Evolutionary conservation across 306 rosid species (phyloP).

Genomic region (Cicer chorassanicum): DNA sequence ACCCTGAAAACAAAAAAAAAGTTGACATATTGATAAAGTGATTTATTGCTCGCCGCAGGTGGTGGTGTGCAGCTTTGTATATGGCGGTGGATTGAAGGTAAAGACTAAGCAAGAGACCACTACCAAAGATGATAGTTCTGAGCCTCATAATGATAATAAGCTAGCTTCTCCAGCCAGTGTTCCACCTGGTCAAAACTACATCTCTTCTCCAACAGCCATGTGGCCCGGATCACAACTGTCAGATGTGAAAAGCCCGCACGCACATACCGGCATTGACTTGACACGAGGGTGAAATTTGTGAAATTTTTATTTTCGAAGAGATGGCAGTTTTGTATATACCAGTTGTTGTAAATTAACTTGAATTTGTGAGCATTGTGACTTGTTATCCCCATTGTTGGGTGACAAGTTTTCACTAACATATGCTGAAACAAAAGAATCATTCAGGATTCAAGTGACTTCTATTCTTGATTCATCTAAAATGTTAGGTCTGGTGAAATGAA

Average conservation of each 20-base stretch:
- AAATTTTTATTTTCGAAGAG: constrained; percentile 47
- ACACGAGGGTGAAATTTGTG: constrained; percentile 77
- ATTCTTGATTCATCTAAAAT: constrained; percentile 25
- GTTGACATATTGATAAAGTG: constrained; percentile 1
- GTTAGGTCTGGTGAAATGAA: neutral
- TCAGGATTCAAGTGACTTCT: constrained; percentile 32
- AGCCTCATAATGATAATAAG: constrained; percentile 58
- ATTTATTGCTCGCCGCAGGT: constrained; percentile 60
- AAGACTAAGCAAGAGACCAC: constrained; percentile 61
- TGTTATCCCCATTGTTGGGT: constrained; percentile 43
- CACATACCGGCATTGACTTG: constrained; percentile 80
- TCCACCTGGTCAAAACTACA: constrained; percentile 64
- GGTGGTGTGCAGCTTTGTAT: constrained; percentile 84
- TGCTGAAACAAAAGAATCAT: constrained; percentile 55
- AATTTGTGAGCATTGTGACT: constrained; percentile 60
- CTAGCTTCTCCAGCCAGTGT: constrained; percentile 61
- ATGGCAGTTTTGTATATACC: constrained; percentile 69
- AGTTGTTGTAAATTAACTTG: constrained; percentile 77
- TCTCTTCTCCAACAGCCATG: constrained; percentile 56
- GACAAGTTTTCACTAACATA: constrained; percentile 59
- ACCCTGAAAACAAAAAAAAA: neutral
- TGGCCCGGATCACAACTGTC: constrained; percentile 73
- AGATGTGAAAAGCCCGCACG: constrained; percentile 59
- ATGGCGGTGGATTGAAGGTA: constrained; percentile 67
- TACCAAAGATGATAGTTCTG: constrained; percentile 57